Base-by-base conservation (phyloP, 1,284 basidiomycete genomes). In the Heterobasidion annosum region DNA sequence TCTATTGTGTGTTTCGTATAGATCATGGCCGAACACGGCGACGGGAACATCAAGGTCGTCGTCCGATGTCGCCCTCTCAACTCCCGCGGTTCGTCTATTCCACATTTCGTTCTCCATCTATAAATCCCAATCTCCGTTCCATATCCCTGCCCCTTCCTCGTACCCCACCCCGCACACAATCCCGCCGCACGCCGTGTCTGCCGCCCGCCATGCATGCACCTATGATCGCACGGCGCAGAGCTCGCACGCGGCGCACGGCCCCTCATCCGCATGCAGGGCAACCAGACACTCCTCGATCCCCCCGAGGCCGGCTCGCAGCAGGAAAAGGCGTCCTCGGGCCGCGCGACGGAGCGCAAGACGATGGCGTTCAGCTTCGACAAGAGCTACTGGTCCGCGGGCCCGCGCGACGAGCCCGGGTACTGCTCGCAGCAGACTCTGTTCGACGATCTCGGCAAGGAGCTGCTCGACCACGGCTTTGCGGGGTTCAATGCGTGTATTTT, bases 401-500 rank as follows among this genome's bases (percentile, higher is more conserved):
- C 88, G 9, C 80, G 90, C 62, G 87, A 93, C 64, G 94, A 96
- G 55, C 87, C 91, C 0, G 74, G 76, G 12, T 97, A 97, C 65
- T 95, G 93, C 62, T 92, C 88, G 7, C 94, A 98, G 67, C 85
- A 94, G 68, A 98, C 93, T 0, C 74, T 98, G 56, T 98, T 93
- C 70, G 85, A 96, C 61, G 96, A 98, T 74, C 72, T 99, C 37
- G 97, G 97, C 48, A 88, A 90, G 68, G 96, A 98, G 65, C 73
- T 99, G 52, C 76, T 99, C 62, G 90, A 98, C 67, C 95, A 98
- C 70, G 88, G 91, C 47, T 98, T 98, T 73, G 76, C 90, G 50
- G 97, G 96, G 25, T 99, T 98, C 74, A 98, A 99, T 76, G 93
- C 94, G 53, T 96, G 93, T 79, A 96, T 97, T 71, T 78, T 98